These are phyloP conservation scores for Taxillus chinensis DNA, from an alignment of 164 flowering plant species.

Conservation along the genomic window DNA sequence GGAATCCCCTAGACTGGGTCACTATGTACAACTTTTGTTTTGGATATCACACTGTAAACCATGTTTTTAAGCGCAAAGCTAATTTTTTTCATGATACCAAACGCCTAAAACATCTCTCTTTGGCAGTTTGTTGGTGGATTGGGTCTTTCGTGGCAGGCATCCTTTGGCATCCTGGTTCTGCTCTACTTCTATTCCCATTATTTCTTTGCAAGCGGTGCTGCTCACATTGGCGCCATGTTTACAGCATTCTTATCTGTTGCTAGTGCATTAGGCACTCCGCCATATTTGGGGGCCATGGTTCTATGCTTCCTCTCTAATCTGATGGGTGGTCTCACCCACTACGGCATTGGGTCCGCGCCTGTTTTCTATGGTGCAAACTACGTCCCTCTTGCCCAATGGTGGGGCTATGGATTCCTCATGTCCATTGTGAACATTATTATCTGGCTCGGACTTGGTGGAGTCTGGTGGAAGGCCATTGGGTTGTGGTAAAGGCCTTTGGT, in stretches of 20 bases:
- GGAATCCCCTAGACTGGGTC: background rate
- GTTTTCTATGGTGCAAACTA: constrained; percentile 87
- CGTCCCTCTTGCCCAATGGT: constrained; percentile 75
- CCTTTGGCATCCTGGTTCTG: constrained; percentile 81
- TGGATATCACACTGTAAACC: no score
- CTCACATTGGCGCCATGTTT: constrained; percentile 96
- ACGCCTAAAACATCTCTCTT: background rate
- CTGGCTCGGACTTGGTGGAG: constrained; percentile 88
- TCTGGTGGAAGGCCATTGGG: constrained; percentile 90
- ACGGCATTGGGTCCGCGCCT: constrained; percentile 94
- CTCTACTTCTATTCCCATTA: constrained; percentile 93
- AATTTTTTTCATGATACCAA: background rate
- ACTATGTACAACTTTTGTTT: background rate
- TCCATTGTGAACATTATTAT: constrained; percentile 71
- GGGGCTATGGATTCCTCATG: constrained; percentile 86
- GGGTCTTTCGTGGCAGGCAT: constrained; percentile 82
- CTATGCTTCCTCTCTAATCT: constrained; percentile 83
- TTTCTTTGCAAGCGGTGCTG: constrained; percentile 96
- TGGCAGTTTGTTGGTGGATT: constrained; percentile 90
- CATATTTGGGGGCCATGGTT: constrained; percentile 70
- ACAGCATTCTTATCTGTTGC: constrained; percentile 90
- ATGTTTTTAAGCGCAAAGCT: no score
- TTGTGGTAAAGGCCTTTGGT: constrained; percentile 36
- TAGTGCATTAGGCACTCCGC: constrained; percentile 83
- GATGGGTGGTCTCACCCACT: constrained; percentile 90